Evolutionary conservation across 1,284 basidiomycete species (phyloP), one percentile per base, ranked within the genome.

Genomic region (Apiotrichum sp.): DNA sequence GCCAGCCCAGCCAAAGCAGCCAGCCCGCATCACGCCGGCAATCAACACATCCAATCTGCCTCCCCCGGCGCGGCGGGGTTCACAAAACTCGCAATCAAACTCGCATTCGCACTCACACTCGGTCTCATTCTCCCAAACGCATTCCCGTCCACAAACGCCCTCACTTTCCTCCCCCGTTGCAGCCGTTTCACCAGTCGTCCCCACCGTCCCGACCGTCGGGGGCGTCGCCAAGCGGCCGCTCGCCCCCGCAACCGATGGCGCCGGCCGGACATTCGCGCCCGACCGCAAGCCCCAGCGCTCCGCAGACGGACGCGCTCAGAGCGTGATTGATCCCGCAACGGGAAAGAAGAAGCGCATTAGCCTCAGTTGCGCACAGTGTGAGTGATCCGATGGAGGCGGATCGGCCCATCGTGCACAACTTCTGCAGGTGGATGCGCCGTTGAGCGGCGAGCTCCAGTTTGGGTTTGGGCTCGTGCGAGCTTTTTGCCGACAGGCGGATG

Each of bases 291-390:
- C 47, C 6, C 6, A 31, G 6, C 49, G 42, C 39, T n/a, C 60
- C 58, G 35, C 47, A 48, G 61, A 64, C 22, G 53, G 52, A 7
- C 50, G 59, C 16, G 38, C 50, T 4, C 52, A 56, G 45, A 59
- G 56, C 53, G 56, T 56, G 56, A 62, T 59, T 44, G 61, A 62
- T 31, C 61, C 61, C 2, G 43, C 53, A 9, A 57, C 59, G 31
- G 57, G 66, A 22, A 77, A 77, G 64, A 77, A 77, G 69, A 75
- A 75, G 59, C 56, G 75, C 22, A 62, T 77, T 56, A 75, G 73
- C 50, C 58, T 77, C 43, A 74, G 72, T 52, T 77, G 75, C 59
- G 72, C 73, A 2, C 75, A 77, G 49, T 77, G 74, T 74, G 59
- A 63, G 74, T 71, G 22, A 22, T 22, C 22, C 22, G 22, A 22